These are phyloP conservation scores for Avena sativa DNA, from an alignment of 176 grass and related monocot species.

Conservation along the genomic window DNA sequence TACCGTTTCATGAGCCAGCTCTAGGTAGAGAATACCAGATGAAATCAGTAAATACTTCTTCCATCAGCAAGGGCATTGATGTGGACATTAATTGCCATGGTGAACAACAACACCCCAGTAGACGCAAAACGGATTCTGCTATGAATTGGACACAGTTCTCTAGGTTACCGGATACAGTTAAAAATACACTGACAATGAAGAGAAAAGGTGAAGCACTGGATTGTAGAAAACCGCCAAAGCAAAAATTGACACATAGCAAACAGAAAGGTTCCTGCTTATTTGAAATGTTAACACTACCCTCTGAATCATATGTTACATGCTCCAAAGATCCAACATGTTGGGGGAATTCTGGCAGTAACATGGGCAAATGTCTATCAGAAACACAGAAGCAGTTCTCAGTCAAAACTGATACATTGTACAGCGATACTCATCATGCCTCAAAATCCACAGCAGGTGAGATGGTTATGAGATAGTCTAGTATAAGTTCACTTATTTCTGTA, in stretches of 20 bases:
- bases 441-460: slow-evolving; percentile 51
- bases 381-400: slow-evolving; percentile 35
- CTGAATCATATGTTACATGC: slow-evolving; percentile 39
- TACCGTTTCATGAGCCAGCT: background rate
- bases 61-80: slow-evolving; percentile 23
- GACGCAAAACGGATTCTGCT: slow-evolving; percentile 47
- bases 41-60: slow-evolving; percentile 32
- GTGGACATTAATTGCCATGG: background rate
- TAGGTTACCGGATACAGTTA: slow-evolving; percentile 28
- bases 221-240: slow-evolving; percentile 41
- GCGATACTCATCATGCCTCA: slow-evolving; percentile 33
- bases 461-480: slow-evolving; percentile 30
- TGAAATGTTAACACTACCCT: slow-evolving; percentile 74
- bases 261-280: slow-evolving; percentile 56
- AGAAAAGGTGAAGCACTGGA: slow-evolving; percentile 37
- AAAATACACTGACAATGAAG: slow-evolving; percentile 28
- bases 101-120: slow-evolving; percentile 27
- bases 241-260: slow-evolving; percentile 47
- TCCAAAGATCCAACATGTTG: slow-evolving; percentile 30
- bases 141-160: slow-evolving; percentile 36
- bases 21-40: slow-evolving; percentile 36
- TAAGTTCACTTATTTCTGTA: slow-evolving; percentile 22
- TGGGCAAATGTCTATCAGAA: slow-evolving; percentile 10
- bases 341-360: slow-evolving; percentile 33
- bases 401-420: slow-evolving; percentile 40